A percentile compares a stretch with the other conserved stretches of the same genome.
These are phyloP conservation scores for Solanum lycopersicoides DNA, from an alignment of 257 asterid species.

Conservation along the genomic window DNA sequence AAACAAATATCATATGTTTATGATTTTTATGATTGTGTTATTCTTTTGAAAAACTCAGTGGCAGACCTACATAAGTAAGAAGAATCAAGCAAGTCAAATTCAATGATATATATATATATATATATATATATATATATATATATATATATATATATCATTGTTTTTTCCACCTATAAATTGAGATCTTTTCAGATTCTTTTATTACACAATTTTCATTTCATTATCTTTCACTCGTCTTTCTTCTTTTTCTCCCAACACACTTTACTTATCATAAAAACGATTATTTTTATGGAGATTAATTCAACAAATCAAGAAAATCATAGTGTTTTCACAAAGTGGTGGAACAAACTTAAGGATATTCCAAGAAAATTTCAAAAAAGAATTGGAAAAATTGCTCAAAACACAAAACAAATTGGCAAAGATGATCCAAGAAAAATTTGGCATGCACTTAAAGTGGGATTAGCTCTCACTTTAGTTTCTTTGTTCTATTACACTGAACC, in stretches of 20 bases:
- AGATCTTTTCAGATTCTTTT: not conserved
- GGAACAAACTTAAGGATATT: conserved; percentile 10
- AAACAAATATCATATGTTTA: not conserved
- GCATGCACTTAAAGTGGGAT: conserved; percentile 54
- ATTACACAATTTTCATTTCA: not conserved
- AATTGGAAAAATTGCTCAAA: not conserved
- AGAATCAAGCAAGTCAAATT: too few relatives aligned
- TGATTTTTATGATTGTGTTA: not conserved
- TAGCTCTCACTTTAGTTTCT: conserved; percentile 54
- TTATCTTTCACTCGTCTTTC: not conserved
- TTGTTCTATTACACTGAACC: conserved; percentile 53
- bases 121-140: too few relatives aligned
- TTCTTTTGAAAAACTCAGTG: too few relatives aligned
- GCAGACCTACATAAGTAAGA: too few relatives aligned
- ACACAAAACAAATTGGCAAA: conserved; percentile 27
- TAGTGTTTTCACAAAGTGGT: not conserved
- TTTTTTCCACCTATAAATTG: not conserved
- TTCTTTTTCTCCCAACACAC: not conserved
- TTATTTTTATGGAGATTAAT: conserved; percentile 13
- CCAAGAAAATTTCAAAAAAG: conserved; percentile 3
- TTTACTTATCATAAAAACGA: too few relatives aligned
- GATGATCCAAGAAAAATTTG: conserved; percentile 59
- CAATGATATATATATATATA: too few relatives aligned
- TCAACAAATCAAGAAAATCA: conserved; percentile 6
- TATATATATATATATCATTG: too few relatives aligned